Conservation (phyloP, 108 stramenopile genomes). For the Seminavis robusta region DNA sequence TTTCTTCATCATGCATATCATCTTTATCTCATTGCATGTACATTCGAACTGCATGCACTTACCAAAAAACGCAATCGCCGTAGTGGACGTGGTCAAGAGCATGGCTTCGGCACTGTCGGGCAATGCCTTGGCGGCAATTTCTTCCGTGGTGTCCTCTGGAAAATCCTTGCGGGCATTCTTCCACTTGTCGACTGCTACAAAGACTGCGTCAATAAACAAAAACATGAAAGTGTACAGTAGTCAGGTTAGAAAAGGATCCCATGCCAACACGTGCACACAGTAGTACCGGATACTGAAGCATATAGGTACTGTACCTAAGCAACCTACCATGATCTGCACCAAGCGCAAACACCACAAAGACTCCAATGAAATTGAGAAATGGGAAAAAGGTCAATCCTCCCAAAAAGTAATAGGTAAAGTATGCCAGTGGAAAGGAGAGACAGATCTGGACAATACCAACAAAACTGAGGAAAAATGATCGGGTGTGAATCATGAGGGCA, state of each 20-base stretch:
- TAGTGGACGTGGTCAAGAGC: constrained; percentile 51
- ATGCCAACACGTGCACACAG: too few relatives aligned
- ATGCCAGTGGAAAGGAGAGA: constrained; percentile 45
- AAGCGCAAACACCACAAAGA: constrained; percentile 55
- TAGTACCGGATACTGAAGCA: too few relatives aligned
- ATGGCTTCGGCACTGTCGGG: constrained; percentile 53
- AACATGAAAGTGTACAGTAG: too few relatives aligned
- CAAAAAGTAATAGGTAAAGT: constrained; percentile 54
- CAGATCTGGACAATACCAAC: constrained; percentile 48
- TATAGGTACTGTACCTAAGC: too few relatives aligned
- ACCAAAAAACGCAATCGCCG: constrained; percentile 55
- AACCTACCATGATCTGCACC: constrained; percentile 65
- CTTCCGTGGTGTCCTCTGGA: constrained; percentile 23
- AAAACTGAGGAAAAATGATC: constrained; percentile 38
- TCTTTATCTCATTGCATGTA: too few relatives aligned
- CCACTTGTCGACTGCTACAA: constrained; percentile 56
- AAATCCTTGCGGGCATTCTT: constrained; percentile 37
- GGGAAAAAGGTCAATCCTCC: constrained; percentile 47
- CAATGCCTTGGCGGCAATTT: constrained; percentile 43
- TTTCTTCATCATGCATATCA: too few relatives aligned
- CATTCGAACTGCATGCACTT: too few relatives aligned
- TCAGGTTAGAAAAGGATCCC: too few relatives aligned
- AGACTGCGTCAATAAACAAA: too few relatives aligned
- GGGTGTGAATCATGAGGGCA: constrained; percentile 50
- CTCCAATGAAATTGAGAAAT: constrained; percentile 63